Percentiles rank a stretch among this genome's conserved stretches.
Evolutionary conservation across 495 filamentous ascomycete genomes (phyloP).

Genomic region (Viridothelium virens): DNA sequence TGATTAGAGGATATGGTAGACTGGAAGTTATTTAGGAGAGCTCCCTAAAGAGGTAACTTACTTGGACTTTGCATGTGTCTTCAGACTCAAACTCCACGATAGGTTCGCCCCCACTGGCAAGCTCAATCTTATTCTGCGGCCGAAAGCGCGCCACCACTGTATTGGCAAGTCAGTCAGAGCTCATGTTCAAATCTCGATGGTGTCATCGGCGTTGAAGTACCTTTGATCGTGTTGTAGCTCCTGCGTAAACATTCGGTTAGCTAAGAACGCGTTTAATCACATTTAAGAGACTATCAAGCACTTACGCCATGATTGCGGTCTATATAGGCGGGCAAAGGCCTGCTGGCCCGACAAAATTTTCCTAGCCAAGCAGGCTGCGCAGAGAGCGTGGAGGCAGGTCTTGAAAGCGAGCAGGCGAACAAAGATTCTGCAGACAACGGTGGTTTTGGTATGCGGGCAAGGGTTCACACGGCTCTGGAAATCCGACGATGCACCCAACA

Average conservation of each 20-base stretch:
- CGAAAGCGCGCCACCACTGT: conserved; percentile 91
- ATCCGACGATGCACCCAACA: not conserved
- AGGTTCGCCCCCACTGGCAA: conserved; percentile 79
- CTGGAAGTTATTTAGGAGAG: not conserved
- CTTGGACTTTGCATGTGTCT: conserved; percentile 80
- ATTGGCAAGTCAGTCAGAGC: conserved; percentile 15
- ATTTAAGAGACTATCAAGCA: not conserved
- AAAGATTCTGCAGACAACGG: not conserved
- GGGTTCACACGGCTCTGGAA: not conserved
- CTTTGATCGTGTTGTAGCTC: conserved; percentile 65
- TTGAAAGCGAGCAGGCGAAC: not conserved
- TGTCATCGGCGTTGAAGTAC: conserved; percentile 38
- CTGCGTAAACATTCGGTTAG: conserved; percentile 24
- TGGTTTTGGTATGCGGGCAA: not conserved
- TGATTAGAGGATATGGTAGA: conserved; percentile 11
- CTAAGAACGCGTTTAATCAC: not conserved
- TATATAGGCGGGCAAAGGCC: conserved; percentile 1
- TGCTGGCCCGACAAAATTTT: not conserved
- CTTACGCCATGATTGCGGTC: conserved; percentile 16
- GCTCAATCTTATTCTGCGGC: conserved; percentile 89
- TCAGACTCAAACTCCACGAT: conserved; percentile 82
- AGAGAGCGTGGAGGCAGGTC: not conserved
- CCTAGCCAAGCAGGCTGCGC: not conserved
- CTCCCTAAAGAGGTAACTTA: conserved; percentile 40
- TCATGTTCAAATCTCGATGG: not conserved